phyloP scores from a whole-genome alignment of 805 yeast species.

The Teunomyces kruisii region DNA sequence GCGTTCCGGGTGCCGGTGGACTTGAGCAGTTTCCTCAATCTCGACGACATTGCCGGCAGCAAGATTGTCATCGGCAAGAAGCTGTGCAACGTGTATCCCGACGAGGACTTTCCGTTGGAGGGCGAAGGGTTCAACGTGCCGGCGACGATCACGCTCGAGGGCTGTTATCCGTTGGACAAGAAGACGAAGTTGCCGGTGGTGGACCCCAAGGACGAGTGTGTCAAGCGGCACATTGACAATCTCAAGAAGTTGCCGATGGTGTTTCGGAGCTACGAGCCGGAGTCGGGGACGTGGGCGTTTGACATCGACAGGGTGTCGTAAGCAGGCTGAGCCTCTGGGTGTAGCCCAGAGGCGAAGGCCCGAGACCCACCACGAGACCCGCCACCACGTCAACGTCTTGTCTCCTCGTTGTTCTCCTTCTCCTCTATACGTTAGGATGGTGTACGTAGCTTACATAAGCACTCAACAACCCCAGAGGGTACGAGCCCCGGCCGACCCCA shows the following conservation, averaged over 20 bases:
- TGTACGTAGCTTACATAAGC: too few relatives aligned
- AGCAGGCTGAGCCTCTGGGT: too few relatives aligned
- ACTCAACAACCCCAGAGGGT: not conserved
- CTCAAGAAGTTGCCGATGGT: conserved; percentile 59
- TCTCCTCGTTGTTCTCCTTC: too few relatives aligned
- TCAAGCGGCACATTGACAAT: conserved; percentile 65
- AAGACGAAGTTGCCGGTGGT: conserved; percentile 70
- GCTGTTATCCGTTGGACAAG: conserved; percentile 77
- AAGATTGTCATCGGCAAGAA: conserved; percentile 60
- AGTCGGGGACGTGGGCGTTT: conserved; percentile 71
- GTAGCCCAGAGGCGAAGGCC: too few relatives aligned
- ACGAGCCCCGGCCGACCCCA: not conserved
- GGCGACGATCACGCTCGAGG: conserved; percentile 69
- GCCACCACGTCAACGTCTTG: too few relatives aligned
- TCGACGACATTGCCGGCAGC: conserved; percentile 64
- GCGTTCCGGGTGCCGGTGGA: conserved; percentile 83
- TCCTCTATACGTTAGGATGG: too few relatives aligned
- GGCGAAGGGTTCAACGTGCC: conserved; percentile 87
- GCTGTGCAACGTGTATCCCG: conserved; percentile 72
- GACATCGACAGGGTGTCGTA: not conserved
- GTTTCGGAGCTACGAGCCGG: conserved; percentile 76
- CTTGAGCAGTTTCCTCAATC: conserved; percentile 61
- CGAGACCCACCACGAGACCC: too few relatives aligned
- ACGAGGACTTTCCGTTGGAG: conserved; percentile 54
- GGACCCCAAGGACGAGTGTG: conserved; percentile 73